Base-by-base conservation (phyloP, 257 asterid species). In the Solanum dulcamara region DNA sequence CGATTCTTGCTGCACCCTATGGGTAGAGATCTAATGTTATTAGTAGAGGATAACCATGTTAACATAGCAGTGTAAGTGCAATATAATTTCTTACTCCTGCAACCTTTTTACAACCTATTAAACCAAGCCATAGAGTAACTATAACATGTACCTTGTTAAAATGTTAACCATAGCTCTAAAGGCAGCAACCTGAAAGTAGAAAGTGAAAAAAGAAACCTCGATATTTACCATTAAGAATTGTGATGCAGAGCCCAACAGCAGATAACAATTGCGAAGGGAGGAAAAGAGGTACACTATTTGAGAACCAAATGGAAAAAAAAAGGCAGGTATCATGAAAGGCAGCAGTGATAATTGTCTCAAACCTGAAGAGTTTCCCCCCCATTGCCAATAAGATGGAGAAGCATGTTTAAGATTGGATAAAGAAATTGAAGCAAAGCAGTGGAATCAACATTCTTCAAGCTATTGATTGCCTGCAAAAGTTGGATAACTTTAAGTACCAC, bases 291-390 rank as follows among this genome's bases (percentile, higher is more conserved):
- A 75, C 38, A 24, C 7, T 26, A 30, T 75, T 75, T 70, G 79
- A 18, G 48, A 38, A 80, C 40, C 83, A 83, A 57, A 18, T 32
- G n/a, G 28, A 84, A 28, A 33, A 28, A 79, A 88, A 81, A 74
- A 83, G 82, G 30, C 51, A 18, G 51, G 55, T 72, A 70, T 40
- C 67, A 44, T 60, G 68, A 83, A 37, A 87, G 24, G 51, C 35
- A 72, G 30, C 50, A n/a, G 28, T 18, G 71, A 57, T 53, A 50
- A 86, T 64, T 51, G 80, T 68, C 32, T 46, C 84, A 86, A 70
- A 96, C 99, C 98, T 97, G 99, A 71, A 97, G 91, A 84, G 99
- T 95, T 93, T 97, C 99, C 89, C 99, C 99, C 40, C 99, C 98
- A 83, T 95, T 95, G 89, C 99, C 98, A 83, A 97, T 97, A 85